Percentiles rank a stretch among this genome's conserved stretches.
These are phyloP conservation scores for Apiotrichum porosum DNA, from an alignment of 1,284 basidiomycete species.

Conservation along the genomic window DNA sequence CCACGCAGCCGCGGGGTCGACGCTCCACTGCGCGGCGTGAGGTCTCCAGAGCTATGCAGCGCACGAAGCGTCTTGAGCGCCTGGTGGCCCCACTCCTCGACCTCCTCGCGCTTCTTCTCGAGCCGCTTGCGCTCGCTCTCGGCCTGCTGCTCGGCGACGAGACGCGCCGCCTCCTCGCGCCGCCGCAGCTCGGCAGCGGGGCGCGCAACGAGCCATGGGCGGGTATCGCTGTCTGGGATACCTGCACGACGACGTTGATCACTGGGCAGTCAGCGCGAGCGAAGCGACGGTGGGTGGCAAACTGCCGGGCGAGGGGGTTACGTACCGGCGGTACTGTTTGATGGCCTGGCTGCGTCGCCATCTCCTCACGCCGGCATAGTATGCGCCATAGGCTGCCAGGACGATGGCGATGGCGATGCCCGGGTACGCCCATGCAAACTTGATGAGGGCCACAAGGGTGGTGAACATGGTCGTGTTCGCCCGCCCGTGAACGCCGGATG, in stretches of 20 bases:
- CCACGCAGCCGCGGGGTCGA: background rate
- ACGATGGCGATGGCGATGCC: background rate
- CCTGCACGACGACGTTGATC: conserved; percentile 20
- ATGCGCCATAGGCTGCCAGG: background rate
- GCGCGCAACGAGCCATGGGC: conserved; percentile 17
- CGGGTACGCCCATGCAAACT: background rate
- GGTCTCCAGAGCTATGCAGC: conserved; percentile 6
- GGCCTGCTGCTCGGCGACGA: background rate
- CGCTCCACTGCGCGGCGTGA: background rate
- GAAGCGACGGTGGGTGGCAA: conserved; percentile 1
- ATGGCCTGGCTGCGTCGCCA: background rate
- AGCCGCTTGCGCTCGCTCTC: conserved; percentile 2
- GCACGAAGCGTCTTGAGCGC: conserved; percentile 7
- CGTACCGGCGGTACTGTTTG: background rate
- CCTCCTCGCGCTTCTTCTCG: conserved; percentile 10
- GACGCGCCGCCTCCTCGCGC: conserved; percentile 8
- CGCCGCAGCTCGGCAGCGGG: conserved; percentile 17
- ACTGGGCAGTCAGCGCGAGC: background rate
- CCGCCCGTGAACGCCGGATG: no score
- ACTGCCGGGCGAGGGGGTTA: no score
- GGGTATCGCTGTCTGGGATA: conserved; percentile 19
- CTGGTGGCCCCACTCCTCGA: conserved; percentile 13
- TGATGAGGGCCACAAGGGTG: background rate
- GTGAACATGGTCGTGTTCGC: background rate
- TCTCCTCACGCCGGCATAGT: background rate